Conservation (phyloP, 2,329 filamentous ascomycete species). For the Lachnellula hyalina region DNA sequence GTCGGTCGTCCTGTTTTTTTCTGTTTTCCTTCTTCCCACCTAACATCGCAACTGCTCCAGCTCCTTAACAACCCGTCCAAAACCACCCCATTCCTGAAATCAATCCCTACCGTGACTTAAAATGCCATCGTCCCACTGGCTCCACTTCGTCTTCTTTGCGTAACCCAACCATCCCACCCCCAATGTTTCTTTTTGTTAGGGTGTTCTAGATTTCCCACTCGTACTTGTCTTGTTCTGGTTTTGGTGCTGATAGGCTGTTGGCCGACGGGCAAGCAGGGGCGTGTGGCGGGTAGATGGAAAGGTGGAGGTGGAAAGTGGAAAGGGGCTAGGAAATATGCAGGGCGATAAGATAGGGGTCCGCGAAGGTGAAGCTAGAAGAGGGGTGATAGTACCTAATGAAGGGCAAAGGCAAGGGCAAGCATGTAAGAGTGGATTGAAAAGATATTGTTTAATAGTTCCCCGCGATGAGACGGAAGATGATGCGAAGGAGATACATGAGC, state of each 20-base stretch:
- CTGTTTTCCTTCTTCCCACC: background rate
- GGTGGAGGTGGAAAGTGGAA: background rate
- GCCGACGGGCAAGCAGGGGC: conserved; percentile 8
- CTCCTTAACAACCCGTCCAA: background rate
- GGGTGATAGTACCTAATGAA: background rate
- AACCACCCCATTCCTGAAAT: background rate
- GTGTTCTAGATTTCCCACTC: no score
- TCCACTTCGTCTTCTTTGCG: background rate
- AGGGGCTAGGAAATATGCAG: background rate
- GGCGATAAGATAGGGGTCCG: background rate
- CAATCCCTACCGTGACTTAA: background rate
- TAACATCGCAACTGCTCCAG: background rate
- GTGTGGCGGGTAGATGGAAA: background rate
- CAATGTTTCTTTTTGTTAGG: no score
- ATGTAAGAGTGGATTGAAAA: no score
- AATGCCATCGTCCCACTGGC: background rate
- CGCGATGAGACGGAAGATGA: no score
- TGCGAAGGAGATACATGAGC: no score
- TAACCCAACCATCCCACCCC: no score
- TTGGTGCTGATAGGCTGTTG: background rate
- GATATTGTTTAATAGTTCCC: no score
- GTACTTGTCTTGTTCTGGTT: background rate
- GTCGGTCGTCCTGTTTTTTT: background rate
- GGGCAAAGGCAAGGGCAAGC: background rate
- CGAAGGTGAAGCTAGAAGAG: no score